Percentiles rank a stretch among this genome's conserved stretches.
Conservation (phyloP, 768 basidiomycete genomes). For the Boletus subparvulus region DNA sequence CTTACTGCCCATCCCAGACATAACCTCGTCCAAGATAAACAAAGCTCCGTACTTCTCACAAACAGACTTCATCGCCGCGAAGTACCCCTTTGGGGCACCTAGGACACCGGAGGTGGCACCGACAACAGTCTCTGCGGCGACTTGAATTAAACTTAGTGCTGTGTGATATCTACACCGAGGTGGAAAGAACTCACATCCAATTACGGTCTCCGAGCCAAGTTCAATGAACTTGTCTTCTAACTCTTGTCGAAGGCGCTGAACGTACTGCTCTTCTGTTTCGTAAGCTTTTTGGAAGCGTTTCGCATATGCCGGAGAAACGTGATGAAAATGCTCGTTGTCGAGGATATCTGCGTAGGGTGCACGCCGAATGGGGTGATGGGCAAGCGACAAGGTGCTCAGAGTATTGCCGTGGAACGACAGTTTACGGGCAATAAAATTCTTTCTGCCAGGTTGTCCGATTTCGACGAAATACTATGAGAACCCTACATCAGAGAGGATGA, state of each 20-base stretch:
- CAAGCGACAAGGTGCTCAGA: constrained; percentile 64
- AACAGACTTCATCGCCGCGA: constrained; percentile 80
- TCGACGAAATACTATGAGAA: constrained; percentile 63
- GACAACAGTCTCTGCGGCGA: constrained; percentile 83
- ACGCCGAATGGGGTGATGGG: constrained; percentile 65
- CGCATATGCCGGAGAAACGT: constrained; percentile 86
- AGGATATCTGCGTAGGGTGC: constrained; percentile 67
- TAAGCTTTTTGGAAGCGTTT: constrained; percentile 68
- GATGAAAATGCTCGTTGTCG: constrained; percentile 67
- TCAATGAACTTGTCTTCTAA: constrained; percentile 84
- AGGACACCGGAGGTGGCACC: constrained; percentile 82
- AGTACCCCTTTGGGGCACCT: constrained; percentile 79
- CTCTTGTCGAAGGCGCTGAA: constrained; percentile 73
- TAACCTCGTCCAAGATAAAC: constrained; percentile 88
- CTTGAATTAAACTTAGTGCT: constrained; percentile 35
- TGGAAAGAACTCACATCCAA: constrained; percentile 59
- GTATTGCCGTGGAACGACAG: constrained; percentile 89
- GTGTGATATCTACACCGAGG: not conserved
- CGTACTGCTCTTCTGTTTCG: constrained; percentile 80
- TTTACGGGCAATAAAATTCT: constrained; percentile 74
- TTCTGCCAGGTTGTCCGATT: constrained; percentile 65
- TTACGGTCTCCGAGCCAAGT: constrained; percentile 78
- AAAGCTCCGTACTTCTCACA: constrained; percentile 71
- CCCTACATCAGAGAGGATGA: constrained; percentile 8
- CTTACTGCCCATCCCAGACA: constrained; percentile 90